Base-by-base conservation (phyloP, 2,329 filamentous ascomycete genomes). In the Dendrostoma leiphaemia region DNA sequence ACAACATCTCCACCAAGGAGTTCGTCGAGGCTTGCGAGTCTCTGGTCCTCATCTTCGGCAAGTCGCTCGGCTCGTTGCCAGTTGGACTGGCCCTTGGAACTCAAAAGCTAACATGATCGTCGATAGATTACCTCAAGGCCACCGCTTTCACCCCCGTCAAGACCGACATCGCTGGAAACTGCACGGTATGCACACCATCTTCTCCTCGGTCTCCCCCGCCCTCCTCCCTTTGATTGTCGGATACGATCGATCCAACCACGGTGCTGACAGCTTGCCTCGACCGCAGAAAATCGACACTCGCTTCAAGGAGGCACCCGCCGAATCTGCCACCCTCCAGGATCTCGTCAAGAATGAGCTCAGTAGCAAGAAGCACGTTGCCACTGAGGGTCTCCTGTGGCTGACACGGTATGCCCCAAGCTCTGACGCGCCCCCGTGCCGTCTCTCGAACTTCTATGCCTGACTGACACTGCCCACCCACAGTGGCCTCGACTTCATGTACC, bases 11-110 rank as follows among this genome's bases (percentile, higher is more conserved):
- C 51, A 97, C 94, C 44, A 83, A 82, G 54, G 85, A 95, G 70
- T 99, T 97, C 74, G 87, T 97, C 60, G 89, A 96, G 62, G 94
- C 94, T 54, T 83, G 91, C 50, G 91, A 97, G 81, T 86, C 89
- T 53, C 75, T 97, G 70, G 89, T 88, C 50, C 89, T 85, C 59
- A 51, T 99, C 59, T 97, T 97, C 67, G 90, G 91, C 94, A 72
- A n/a, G n/a, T n/a, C 26, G 73, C 62, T 23, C 19, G 43, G 19
- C 50, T 32, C 6, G 21, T 41, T 28, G 6, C 9, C 31, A 19
- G 31, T n/a, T 17, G 23, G 28, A 12, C 10, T 23, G 17, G n/a
- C 35, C 6, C 13, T 35, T 21, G 21, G 37, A 4, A 7, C 26
- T 26, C 24, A 28, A 6, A 65, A 26, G 64, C 46, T 44, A 23